Evolutionary conservation across 2,329 filamentous ascomycete species (phyloP).

Genomic region (Penicillium sp.): DNA sequence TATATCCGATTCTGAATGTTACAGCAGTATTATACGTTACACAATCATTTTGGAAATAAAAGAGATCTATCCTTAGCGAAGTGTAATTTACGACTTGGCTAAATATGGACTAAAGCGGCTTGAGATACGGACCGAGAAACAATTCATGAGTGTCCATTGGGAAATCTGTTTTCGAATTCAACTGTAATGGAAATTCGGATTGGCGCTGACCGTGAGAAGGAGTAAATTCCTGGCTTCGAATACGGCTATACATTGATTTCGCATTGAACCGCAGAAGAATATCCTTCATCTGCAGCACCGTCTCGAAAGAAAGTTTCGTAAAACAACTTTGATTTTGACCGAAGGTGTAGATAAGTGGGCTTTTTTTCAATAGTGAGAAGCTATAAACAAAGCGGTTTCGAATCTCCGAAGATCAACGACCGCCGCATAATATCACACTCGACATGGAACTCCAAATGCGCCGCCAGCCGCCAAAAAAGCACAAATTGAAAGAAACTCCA

Average conservation of each 20-base stretch:
- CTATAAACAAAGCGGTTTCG: neutral
- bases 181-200: too few relatives aligned
- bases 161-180: too few relatives aligned
- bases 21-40: too few relatives aligned
- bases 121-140: too few relatives aligned
- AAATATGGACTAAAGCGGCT: too few relatives aligned
- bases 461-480: slow-evolving; percentile 14
- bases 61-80: too few relatives aligned
- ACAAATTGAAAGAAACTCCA: slow-evolving; percentile 21
- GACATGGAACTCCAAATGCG: slow-evolving; percentile 10
- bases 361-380: neutral
- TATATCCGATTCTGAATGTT: too few relatives aligned
- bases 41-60: too few relatives aligned
- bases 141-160: too few relatives aligned
- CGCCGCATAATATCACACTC: neutral
- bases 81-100: too few relatives aligned
- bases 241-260: neutral
- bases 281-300: neutral
- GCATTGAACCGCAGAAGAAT: neutral
- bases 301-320: neutral
- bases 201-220: too few relatives aligned
- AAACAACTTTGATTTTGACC: neutral
- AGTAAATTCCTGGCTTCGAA: neutral
- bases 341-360: neutral
- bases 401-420: neutral